A percentile compares a stretch with the other conserved stretches of the same genome.
These are phyloP conservation scores for Orobanche coerulescens DNA, from an alignment of 257 asterid genomes.

Conservation along the genomic window DNA sequence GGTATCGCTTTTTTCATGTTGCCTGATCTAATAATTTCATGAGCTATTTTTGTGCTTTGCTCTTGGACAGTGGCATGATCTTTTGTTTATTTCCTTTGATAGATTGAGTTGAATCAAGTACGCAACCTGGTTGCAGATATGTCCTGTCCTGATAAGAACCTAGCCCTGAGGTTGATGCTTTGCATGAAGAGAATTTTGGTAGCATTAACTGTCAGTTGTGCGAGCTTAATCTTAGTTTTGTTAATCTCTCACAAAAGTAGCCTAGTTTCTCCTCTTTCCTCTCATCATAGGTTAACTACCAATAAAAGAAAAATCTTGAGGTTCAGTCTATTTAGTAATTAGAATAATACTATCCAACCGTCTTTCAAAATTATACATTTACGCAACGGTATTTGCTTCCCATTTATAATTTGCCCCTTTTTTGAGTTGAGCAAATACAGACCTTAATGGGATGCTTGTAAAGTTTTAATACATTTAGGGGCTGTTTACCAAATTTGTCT, in stretches of 20 bases:
- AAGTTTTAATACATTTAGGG: too few species aligned
- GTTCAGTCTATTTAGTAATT: too few species aligned
- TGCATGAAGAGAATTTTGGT: conserved; percentile 27
- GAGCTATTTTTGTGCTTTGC: not conserved
- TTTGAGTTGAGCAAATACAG: too few species aligned
- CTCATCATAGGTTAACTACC: not conserved
- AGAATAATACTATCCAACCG: too few species aligned
- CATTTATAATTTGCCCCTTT: too few species aligned
- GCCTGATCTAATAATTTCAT: not conserved
- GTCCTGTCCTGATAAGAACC: conserved; percentile 38
- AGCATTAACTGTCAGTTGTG: conserved; percentile 31
- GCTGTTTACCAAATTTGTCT: too few species aligned
- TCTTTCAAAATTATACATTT: too few species aligned
- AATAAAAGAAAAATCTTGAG: too few species aligned
- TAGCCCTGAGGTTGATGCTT: conserved; percentile 46
- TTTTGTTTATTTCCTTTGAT: not conserved
- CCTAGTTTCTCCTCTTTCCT: not conserved
- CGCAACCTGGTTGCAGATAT: conserved; percentile 42
- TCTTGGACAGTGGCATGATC: not conserved
- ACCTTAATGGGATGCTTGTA: too few species aligned
- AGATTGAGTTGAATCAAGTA: conserved; percentile 39
- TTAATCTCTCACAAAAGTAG: not conserved
- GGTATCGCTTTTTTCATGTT: not conserved
- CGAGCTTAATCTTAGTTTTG: not conserved
- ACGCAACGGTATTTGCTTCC: too few species aligned